These are phyloP conservation scores for Xylaria sp. DNA, from an alignment of 2,329 filamentous ascomycete species.

Conservation along the genomic window DNA sequence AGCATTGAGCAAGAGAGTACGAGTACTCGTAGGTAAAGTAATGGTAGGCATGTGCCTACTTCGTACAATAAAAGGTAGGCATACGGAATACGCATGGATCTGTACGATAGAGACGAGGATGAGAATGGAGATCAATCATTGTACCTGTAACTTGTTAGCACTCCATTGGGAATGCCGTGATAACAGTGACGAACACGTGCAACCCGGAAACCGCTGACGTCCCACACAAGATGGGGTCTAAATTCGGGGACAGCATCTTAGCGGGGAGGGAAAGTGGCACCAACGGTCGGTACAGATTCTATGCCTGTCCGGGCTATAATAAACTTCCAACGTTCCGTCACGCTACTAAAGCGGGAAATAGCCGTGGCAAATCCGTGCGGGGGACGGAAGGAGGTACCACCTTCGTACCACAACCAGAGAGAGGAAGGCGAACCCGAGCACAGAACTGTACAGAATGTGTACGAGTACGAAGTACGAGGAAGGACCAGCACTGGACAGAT, in stretches of 20 bases:
- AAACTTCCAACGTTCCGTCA: not conserved
- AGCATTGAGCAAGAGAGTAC: not conserved
- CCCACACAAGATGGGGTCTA: too few species aligned
- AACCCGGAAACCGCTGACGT: not conserved
- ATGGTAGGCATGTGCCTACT: too few species aligned
- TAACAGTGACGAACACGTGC: not conserved
- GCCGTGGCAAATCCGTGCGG: not conserved
- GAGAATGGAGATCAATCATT: too few species aligned
- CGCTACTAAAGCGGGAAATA: not conserved
- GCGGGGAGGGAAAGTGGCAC: not conserved
- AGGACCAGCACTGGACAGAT: not conserved
- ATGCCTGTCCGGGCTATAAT: too few species aligned
- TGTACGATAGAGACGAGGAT: too few species aligned
- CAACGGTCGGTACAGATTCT: too few species aligned
- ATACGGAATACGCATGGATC: too few species aligned
- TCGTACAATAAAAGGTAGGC: too few species aligned
- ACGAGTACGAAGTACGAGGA: not conserved
- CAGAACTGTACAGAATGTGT: not conserved
- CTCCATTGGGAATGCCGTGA: not conserved
- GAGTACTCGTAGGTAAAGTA: too few species aligned
- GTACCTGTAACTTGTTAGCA: too few species aligned
- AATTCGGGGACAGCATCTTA: not conserved
- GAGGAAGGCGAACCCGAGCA: too few species aligned
- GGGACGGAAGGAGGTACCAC: not conserved
- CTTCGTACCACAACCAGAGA: not conserved